Conservation (phyloP, 164 flowering plant species). For the Cinnamomum micranthum region DNA sequence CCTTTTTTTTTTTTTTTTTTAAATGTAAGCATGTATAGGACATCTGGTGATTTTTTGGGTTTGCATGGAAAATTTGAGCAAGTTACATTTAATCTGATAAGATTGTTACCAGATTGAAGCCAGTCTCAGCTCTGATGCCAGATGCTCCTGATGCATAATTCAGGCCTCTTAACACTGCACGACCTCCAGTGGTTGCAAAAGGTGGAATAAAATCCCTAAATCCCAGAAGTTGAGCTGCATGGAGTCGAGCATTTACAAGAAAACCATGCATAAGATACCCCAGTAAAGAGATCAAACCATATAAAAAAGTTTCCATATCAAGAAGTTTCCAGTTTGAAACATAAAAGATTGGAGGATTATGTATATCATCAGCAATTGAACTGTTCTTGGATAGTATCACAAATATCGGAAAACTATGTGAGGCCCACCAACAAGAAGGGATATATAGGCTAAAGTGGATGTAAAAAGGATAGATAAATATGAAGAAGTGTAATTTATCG, state of each 20-base stretch:
- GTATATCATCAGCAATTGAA: neutral
- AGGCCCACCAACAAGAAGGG: no score
- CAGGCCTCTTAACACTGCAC: constrained; percentile 46
- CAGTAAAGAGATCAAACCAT: no score
- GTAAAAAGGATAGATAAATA: no score
- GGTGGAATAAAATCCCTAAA: constrained; percentile 63
- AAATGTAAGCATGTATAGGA: no score
- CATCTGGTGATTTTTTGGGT: no score
- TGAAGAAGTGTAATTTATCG: no score
- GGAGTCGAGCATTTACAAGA: neutral
- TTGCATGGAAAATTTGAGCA: neutral
- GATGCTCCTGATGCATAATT: constrained; percentile 89
- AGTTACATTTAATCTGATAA: neutral
- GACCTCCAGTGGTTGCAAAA: constrained; percentile 40
- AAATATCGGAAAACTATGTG: neutral
- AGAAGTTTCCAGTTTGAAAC: neutral
- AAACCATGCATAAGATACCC: neutral
- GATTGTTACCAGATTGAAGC: constrained; percentile 59
- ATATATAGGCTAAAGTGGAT: no score
- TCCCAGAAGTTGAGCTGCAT: constrained; percentile 73
- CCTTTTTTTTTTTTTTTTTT: no score
- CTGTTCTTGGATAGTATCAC: neutral
- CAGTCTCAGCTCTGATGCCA: constrained; percentile 82
- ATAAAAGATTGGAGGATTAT: neutral
- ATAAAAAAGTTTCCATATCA: no score